Evolutionary conservation across 208 protist genomes (phyloP), one percentile per base, ranked within the genome.

Genomic region (Herpetomonas samuelpessoai): DNA sequence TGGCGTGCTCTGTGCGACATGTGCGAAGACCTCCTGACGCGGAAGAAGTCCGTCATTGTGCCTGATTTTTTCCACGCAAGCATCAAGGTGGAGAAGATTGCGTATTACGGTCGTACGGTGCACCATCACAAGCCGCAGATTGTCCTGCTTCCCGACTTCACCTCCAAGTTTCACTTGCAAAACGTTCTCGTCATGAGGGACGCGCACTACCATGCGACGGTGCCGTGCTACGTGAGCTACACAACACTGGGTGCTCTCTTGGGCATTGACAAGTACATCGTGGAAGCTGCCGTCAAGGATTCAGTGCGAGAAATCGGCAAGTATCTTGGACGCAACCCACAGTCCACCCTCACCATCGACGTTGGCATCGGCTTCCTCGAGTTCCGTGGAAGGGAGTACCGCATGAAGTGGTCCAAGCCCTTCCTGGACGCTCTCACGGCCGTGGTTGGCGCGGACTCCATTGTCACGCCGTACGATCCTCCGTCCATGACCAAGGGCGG

Each of bases 281-380:
- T 87, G n/a, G 79, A 91, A 68, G 87, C 87, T 0, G 83, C 79
- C 53, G 51, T 93, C 38, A 82, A 74, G 57, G 87, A 93, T 35
- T 93, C 83, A 2, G 65, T 89, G 4, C 83, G 83, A 25, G 83
- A 93, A 49, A 93, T 93, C 51, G 87, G 87, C 50, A 93, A 89
- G 65, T 93, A 93, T 52, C 56, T 91, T 27, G 62, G 76, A 28
- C 81, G 83, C 61, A 90, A 93, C 49, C 69, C 62, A 1, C 39
- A 61, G 0, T 51, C 71, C 22, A 76, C 79, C 24, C 67, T 94
- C 10, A 83, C 65, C 0, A 90, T 94, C 30, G 88, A 94, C 62
- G 71, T 94, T 47, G 88, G 84, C n/a, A 46, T 83, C 22, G 72
- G 65, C 48, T 55, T 66, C 26, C 62, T 94, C 16, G 83, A 94